phyloP scores from a whole-genome alignment of 768 basidiomycete genomes.

The Mycena maculata region DNA sequence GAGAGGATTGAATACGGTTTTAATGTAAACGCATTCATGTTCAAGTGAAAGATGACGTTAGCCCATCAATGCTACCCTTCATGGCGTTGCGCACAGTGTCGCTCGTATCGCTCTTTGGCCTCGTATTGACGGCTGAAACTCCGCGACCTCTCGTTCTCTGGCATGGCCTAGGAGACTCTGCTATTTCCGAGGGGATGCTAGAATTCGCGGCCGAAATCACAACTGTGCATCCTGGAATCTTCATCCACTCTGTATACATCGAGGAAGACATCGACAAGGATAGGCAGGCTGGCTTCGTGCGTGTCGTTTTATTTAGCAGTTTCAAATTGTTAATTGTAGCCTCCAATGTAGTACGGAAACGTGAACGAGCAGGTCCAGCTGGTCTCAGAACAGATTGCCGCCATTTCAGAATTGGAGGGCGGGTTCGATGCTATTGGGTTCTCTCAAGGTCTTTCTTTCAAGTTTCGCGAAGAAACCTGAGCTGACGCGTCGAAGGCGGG shows the following conservation, averaged over 20 bases:
- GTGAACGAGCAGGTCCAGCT: slow-evolving; percentile 75
- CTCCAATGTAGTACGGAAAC: slow-evolving; percentile 73
- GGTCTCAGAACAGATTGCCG: slow-evolving; percentile 73
- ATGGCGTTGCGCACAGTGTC: slow-evolving; percentile 8
- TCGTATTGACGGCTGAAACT: slow-evolving; percentile 3
- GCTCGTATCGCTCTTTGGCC: neutral
- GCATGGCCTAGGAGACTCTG: slow-evolving; percentile 86
- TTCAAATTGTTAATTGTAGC: slow-evolving; percentile 15
- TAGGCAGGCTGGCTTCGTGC: slow-evolving; percentile 76
- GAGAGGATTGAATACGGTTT: neutral
- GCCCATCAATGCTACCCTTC: neutral
- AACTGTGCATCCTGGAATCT: slow-evolving; percentile 78
- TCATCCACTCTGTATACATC: slow-evolving; percentile 79
- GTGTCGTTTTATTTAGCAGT: slow-evolving; percentile 44
- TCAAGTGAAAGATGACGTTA: neutral
- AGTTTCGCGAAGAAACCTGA: neutral
- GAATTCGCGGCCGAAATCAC: slow-evolving; percentile 70
- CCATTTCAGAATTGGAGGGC: slow-evolving; percentile 68
- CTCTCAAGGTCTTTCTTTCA: slow-evolving; percentile 71
- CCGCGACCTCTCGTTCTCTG: slow-evolving; percentile 75
- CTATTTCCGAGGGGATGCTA: slow-evolving; percentile 78
- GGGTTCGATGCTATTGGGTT: slow-evolving; percentile 92
- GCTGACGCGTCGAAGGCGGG: slow-evolving; percentile 61
- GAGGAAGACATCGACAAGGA: slow-evolving; percentile 72
- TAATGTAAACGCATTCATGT: slow-evolving; percentile 13